Evolutionary conservation across 257 asterid genomes (phyloP), one percentile per base, ranked within the genome.

Genomic region (Marsdenia floribunda): DNA sequence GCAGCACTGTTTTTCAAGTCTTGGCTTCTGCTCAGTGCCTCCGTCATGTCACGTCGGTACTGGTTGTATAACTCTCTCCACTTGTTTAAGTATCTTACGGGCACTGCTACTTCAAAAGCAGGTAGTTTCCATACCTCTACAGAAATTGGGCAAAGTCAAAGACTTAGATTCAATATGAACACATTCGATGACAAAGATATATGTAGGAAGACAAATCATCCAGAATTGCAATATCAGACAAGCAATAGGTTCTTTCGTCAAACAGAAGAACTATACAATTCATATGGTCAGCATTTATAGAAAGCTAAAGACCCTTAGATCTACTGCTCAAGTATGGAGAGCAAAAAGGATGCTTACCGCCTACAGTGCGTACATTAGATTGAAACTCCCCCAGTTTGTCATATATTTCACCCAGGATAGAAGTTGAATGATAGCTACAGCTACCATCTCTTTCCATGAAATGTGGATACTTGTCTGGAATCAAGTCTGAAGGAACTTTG

Each of bases 341-440:
- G 16, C 0, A 6, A 26, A 54, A 7, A 6, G 47, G 61, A 19
- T 46, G 15, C n/a, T 79, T 65, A 88, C 96, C 94, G 76, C 42
- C 75, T 75, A 54, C 14, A 4, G 50, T 70, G 13, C 26, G 58
- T 55, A 38, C 67, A 65, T 78, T 81, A 22, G 82, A 46, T 81
- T 85, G 75, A 75, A 80, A 85, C 59, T 46, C 73, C 78, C 58
- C 66, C 22, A 86, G 83, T 37, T 22, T 71, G 52, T 92, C 90
- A 84, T 81, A 83, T 61, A 90, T 89, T 77, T 77, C 76, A 68
- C 98, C 98, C 76, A 92, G 74, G 52, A 92, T 74, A 22, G 97
- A 89, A 38, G 73, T 77, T 35, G 98, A 92, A 47, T 75, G 76
- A 75, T 89, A 92, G 65, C 77, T 75, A 16, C 16, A 8, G 8